Evolutionary conservation across 140 eudicot genomes (phyloP), one percentile per base, ranked within the genome.

Genomic region (Ambrosia hybrid): DNA sequence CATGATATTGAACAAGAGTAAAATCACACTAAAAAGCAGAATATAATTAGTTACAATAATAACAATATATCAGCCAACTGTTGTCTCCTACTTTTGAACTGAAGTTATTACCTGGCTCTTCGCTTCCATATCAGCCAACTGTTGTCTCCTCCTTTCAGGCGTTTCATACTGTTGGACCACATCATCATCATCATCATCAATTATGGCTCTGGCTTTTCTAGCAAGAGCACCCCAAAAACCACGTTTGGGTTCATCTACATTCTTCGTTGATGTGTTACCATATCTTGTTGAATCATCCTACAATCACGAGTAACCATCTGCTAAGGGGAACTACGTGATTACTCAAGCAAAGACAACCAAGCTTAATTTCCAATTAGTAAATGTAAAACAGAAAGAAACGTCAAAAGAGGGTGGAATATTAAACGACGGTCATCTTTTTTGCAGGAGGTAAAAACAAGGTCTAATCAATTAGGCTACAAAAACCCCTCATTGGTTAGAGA

Each of bases 171-270:
- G 85, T 51, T 81, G 72, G 53, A 60, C 63, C 5, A 9, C 79
- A 66, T 82, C 68, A 68, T 92, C 91, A 38, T 92, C 91, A 38
- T 75, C 79, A 53, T 92, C 92, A 2, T 92, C 92, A 57, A 85
- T 83, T 53, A 89, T 81, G 36, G 92, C 81, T 77, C 89, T 87
- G 12, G 95, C 98, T 79, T 92, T 92, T 81, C 90, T 86, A 33
- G 96, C 96, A 33, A 92, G 87, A 77, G 85, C 86, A 13, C 96
- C 96, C 98, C 98, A 92, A 74, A 92, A 87, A 10, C 96, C 84
- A 14, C 81, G 82, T 41, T 68, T 79, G 14, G 85, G 75, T 69
- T 91, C 91, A 26, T 77, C 71, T 36, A 76, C 71, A 57, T 81
- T 78, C 76, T 76, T 79, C 72, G 64, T 63, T 0, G 89, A 76